phyloP scores from a whole-genome alignment of 1,284 basidiomycete species.

The Irpex lacteus region DNA sequence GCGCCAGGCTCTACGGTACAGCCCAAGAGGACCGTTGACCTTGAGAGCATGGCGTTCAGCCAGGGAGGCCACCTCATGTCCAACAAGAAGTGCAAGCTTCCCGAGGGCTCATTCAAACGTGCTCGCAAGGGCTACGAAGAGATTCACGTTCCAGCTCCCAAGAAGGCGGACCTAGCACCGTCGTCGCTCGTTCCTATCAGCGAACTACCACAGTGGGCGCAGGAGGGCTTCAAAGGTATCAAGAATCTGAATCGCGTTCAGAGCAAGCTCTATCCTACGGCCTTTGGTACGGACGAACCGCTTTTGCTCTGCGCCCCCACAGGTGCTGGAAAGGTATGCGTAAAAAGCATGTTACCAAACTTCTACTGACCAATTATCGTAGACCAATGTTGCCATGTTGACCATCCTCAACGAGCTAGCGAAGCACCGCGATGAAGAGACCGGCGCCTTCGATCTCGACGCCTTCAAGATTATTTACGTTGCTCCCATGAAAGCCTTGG shows the following conservation, averaged over 20 bases:
- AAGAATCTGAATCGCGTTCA: slow-evolving; percentile 92
- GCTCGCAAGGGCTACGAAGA: slow-evolving; percentile 97
- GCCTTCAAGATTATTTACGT: slow-evolving; percentile 98
- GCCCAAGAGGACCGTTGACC: slow-evolving; percentile 85
- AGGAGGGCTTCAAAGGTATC: slow-evolving; percentile 77
- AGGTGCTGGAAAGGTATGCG: slow-evolving; percentile 91
- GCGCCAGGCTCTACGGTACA: slow-evolving; percentile 86
- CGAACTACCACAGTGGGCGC: slow-evolving; percentile 84
- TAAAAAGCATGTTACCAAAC: slow-evolving; percentile 7
- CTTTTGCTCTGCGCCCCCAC: slow-evolving; percentile 97
- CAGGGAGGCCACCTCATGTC: slow-evolving; percentile 98
- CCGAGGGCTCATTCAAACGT: slow-evolving; percentile 97
- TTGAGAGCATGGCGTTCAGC: slow-evolving; percentile 93
- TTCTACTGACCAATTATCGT: slow-evolving; percentile 8
- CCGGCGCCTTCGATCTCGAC: slow-evolving; percentile 85
- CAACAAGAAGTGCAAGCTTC: slow-evolving; percentile 97
- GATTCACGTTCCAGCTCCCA: slow-evolving; percentile 95
- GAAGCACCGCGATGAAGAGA: slow-evolving; percentile 82
- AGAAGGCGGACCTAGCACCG: slow-evolving; percentile 67
- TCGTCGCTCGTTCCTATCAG: slow-evolving; percentile 78
- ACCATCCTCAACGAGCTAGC: slow-evolving; percentile 86
- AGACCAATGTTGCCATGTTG: slow-evolving; percentile 99
- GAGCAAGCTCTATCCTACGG: slow-evolving; percentile 89
- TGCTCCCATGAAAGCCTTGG: slow-evolving; percentile 98
- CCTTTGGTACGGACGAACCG: slow-evolving; percentile 94